Conservation (phyloP, 1,139 yeast genomes). For the Pneumocystis sp. region DNA sequence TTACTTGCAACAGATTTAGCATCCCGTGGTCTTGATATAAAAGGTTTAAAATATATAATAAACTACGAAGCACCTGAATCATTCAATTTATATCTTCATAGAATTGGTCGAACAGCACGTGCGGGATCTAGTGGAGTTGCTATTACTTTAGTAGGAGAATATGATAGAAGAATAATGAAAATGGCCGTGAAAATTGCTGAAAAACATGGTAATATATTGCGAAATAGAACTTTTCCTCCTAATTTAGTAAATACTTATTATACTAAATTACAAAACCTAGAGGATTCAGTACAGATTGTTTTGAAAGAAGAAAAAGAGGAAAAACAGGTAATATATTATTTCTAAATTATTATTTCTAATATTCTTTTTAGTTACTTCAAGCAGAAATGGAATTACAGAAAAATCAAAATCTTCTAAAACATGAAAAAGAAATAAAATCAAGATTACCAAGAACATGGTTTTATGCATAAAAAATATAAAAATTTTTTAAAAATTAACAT, state of each 20-base stretch:
- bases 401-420: conserved; percentile 69
- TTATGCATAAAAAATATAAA: conserved; percentile 60
- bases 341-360: not conserved
- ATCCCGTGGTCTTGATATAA: conserved; percentile 97
- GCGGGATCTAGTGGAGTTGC: conserved; percentile 95
- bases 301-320: conserved; percentile 77
- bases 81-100: conserved; percentile 78
- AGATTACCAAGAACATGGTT: conserved; percentile 98
- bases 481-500: conserved; percentile 15
- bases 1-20: conserved; percentile 94
- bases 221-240: conserved; percentile 85
- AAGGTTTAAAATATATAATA: conserved; percentile 84
- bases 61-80: conserved; percentile 93
- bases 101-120: conserved; percentile 99
- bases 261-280: conserved; percentile 43
- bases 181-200: conserved; percentile 62
- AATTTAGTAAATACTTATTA: conserved; percentile 55
- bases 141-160: conserved; percentile 85
- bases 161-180: conserved; percentile 78
- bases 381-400: conserved; percentile 86
- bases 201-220: conserved; percentile 33
- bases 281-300: conserved; percentile 53
- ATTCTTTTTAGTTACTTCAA: conserved; percentile 32
- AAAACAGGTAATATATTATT: conserved; percentile 34
- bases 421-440: conserved; percentile 65